Evolutionary conservation across 1,284 basidiomycete species (phyloP).

Genomic region (Volvariella surrecta): DNA sequence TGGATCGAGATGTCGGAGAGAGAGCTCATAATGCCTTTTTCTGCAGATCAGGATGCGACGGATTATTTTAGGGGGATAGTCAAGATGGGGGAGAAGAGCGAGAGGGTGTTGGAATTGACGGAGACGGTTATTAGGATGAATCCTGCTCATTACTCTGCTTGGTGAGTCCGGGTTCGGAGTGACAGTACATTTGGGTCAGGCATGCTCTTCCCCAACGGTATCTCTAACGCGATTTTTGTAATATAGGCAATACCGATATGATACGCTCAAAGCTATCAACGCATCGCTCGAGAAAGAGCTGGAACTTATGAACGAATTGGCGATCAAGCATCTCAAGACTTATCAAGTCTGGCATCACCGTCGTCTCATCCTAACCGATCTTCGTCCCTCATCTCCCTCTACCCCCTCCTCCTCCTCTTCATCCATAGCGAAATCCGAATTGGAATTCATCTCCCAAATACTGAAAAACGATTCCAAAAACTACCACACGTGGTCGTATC

Average conservation of each 20-base stretch:
- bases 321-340: constrained; percentile 77
- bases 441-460: constrained; percentile 68
- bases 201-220: too few relatives aligned
- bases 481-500: constrained; percentile 94
- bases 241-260: constrained; percentile 85
- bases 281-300: constrained; percentile 71
- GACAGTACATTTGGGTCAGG: not conserved
- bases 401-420: not conserved
- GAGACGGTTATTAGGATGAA: constrained; percentile 82
- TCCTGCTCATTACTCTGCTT: constrained; percentile 91
- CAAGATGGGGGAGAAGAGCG: constrained; percentile 66
- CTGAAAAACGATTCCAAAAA: constrained; percentile 81
- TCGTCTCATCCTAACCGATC: constrained; percentile 58
- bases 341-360: constrained; percentile 99
- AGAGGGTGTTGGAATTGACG: constrained; percentile 78
- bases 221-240: too few relatives aligned
- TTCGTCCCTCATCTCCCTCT: not conserved
- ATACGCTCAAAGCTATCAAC: constrained; percentile 65
- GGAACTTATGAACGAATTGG: constrained; percentile 76
- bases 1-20: not conserved
- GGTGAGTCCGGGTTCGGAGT: constrained; percentile 38
- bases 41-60: constrained; percentile 82
- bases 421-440: constrained; percentile 44
- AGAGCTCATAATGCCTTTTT: constrained; percentile 1
- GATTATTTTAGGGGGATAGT: constrained; percentile 85